Evolutionary conservation across 805 yeast species (phyloP).

Genomic region (Cephaloascus fragrans): DNA sequence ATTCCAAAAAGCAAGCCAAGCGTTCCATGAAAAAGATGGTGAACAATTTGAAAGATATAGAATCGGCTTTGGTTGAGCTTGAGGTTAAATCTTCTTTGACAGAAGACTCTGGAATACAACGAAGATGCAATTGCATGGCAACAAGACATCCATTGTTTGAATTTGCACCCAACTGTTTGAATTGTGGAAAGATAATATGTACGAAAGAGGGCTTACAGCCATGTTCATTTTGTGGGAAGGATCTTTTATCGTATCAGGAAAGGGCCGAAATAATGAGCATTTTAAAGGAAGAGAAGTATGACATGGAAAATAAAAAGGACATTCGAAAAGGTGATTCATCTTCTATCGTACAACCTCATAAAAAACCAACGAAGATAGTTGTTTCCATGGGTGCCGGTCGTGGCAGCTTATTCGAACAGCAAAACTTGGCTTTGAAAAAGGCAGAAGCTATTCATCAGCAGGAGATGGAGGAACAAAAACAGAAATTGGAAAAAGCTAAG

Average conservation of each 20-base stretch:
- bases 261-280: constrained; percentile 43
- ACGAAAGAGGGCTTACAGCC: constrained; percentile 84
- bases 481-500: constrained; percentile 11
- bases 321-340: constrained; percentile 7
- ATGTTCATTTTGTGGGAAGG: constrained; percentile 73
- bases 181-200: constrained; percentile 93
- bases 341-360: constrained; percentile 5
- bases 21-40: constrained; percentile 34
- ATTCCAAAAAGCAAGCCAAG: constrained; percentile 15
- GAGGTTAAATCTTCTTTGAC: constrained; percentile 20
- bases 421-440: constrained; percentile 51
- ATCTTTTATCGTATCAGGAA: constrained; percentile 56
- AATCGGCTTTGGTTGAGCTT: constrained; percentile 46
- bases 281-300: constrained; percentile 43
- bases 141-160: constrained; percentile 81
- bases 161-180: constrained; percentile 85
- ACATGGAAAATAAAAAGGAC: constrained; percentile 19
- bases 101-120: constrained; percentile 8
- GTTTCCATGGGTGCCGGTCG: constrained; percentile 51
- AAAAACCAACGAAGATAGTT: constrained; percentile 39
- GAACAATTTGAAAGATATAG: constrained; percentile 54
- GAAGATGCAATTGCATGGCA: constrained; percentile 75
- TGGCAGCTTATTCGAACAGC: constrained; percentile 57
- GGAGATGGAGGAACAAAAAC: constrained; percentile 13
- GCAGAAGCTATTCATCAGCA: constrained; percentile 29